Conservation (phyloP, 192 early-diverging fungal species). For the Coemansia interrupta region DNA sequence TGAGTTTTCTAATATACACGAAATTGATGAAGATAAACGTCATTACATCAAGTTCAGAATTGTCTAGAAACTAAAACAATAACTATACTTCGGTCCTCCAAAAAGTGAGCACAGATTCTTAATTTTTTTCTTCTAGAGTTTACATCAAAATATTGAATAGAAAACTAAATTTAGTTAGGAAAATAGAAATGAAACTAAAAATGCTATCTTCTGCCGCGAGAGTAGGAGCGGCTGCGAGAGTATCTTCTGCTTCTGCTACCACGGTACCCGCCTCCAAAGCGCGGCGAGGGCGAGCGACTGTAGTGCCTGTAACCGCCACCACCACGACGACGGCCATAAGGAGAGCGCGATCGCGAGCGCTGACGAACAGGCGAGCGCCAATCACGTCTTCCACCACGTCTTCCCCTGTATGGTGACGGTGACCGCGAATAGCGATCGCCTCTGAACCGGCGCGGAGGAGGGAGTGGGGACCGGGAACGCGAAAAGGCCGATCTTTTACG, state of each 20-base stretch:
- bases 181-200: constrained; percentile 1
- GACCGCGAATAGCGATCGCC: constrained; percentile 14
- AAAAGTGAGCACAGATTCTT: no score
- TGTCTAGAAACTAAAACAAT: no score
- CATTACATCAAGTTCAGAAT: no score
- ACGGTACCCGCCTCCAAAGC: constrained; percentile 10
- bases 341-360: constrained; percentile 37
- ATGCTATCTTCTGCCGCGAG: no score
- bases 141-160: not conserved
- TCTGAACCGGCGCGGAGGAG: constrained; percentile 9
- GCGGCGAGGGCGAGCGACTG: constrained; percentile 41
- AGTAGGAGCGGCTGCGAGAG: no score
- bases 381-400: constrained; percentile 14
- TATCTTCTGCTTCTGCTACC: constrained; percentile 21
- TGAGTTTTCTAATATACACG: no score
- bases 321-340: constrained; percentile 17
- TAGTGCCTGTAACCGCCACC: constrained; percentile 13
- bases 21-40: no score
- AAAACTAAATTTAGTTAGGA: constrained; percentile 1
- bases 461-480: constrained; percentile 10
- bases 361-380: constrained; percentile 17
- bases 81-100: no score
- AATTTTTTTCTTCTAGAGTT: no score
- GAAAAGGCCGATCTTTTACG: not conserved
- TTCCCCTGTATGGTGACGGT: constrained; percentile 31